Evolutionary conservation across 345 rosid species (phyloP), one percentile per base, ranked within the genome.

Genomic region (Eutrema japonicum): DNA sequence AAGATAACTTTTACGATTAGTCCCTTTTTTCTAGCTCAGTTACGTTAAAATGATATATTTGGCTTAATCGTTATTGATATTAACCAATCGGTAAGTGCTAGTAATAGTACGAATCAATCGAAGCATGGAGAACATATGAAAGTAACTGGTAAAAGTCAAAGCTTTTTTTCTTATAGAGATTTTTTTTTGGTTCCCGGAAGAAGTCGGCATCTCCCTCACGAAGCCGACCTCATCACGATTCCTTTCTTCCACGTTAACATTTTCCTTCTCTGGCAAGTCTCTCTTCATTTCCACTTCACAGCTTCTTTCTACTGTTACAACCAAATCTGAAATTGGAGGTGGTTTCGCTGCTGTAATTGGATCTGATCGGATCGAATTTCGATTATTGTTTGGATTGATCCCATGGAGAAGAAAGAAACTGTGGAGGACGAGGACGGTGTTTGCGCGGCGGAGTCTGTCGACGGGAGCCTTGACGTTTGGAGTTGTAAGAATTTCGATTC

Each of bases 391-490:
- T 47, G 5, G 29, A 59, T 59, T 2, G 33, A 49, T 73, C 4
- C 50, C 54, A 66, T 66, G 77, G 73, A 66, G 77, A 73, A 77
- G 52, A 77, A 18, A 18, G 22, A 18, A 18, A 18, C 22, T 18
- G 22, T 18, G 22, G 22, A 77, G 5, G 73, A 57, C 43, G 80
- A 69, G 1, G 79, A 83, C 78, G 88, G 86, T 13, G 84, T 92
- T 36, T 89, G 91, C 78, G 81, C 95, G 4, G 51, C 86, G 43
- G 93, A 90, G 41, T 89, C 88, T 13, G 77, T 70, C 2, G 80
- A 85, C 57, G 98, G 91, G 14, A 88, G 96, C 75, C 56, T 86
- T 52, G 91, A 90, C 49, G 85, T 90, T 5, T 88, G 94, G 92
- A 90, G 96, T 51, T 82, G 88, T 63, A 80, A 78, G 32, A 79